Evolutionary conservation across 768 basidiomycete species (phyloP), one percentile per base, ranked within the genome.

Genomic region (Pleurotus salmoneostramineus): DNA sequence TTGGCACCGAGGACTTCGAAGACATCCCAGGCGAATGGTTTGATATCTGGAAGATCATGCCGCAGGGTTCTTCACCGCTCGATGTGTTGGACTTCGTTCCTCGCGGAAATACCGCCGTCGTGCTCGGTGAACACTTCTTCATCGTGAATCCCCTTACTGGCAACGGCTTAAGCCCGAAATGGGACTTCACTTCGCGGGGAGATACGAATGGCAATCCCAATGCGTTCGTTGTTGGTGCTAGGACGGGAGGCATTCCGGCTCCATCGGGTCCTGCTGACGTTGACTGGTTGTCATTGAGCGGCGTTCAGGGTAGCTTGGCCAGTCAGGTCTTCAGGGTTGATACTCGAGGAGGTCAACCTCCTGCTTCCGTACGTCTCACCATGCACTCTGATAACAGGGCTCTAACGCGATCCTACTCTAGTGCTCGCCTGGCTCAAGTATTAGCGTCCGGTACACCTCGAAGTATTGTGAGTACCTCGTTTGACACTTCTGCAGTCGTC

Each of bases 41-140:
- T 35, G 52, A 47, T 5, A 49, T 58, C 3, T 74, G 74, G 74
- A 46, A 63, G n/a, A 42, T 31, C 12, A 58, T 64, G 2, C 60
- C 64, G 4, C 17, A 56, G 6, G 44, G 32, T 17, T 14, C 66
- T 56, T 64, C 68, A 5, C 50, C 58, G 5, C 34, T 60, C 7
- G 52, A 65, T 14, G 32, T 70, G 35, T 65, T 69, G 47, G 21
- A 27, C 21, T 27, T 27, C 21, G 21, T 27, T 27, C 21, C 21
- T 27, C 21, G 21, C 21, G 21, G 21, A 27, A 27, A 27, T 3
- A 27, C 17, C n/a, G 56, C 64, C 34, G 44, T 48, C 11, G 65
- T 74, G 37, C 71, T 79, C 37, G 79, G 79, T 11, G 75, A 82
- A 58, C 84, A 88, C 61, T 86, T 79, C 73, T 89, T 84, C 67